These are phyloP conservation scores for Canavalia ensiformis DNA, from an alignment of 306 rosid genomes.

Conservation along the genomic window DNA sequence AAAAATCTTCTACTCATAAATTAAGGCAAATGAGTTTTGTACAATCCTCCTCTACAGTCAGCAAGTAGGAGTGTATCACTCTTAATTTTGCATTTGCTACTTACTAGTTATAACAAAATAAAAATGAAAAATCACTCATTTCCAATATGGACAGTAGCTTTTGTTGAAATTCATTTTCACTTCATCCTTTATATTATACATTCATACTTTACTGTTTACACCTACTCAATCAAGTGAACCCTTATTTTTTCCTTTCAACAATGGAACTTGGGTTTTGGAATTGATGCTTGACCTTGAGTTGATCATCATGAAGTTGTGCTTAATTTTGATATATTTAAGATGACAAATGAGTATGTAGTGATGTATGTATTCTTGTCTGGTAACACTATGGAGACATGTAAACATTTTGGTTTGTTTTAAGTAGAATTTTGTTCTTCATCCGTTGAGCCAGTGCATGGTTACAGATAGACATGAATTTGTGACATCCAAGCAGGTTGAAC, in stretches of 20 bases:
- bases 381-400: background rate
- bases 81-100: background rate
- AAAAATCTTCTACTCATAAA: slow-evolving; percentile 6
- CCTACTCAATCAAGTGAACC: background rate
- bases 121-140: background rate
- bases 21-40: background rate
- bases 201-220: background rate
- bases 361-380: background rate
- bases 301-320: background rate
- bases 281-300: background rate
- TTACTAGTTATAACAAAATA: background rate
- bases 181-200: slow-evolving; percentile 8
- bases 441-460: slow-evolving; percentile 26
- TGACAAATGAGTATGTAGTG: slow-evolving; percentile 7
- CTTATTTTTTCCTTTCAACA: slow-evolving; percentile 12
- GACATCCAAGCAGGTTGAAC: slow-evolving; percentile 68
- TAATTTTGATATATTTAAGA: slow-evolving; percentile 19
- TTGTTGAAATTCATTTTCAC: slow-evolving; percentile 8
- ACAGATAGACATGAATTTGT: slow-evolving; percentile 30
- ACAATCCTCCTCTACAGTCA: background rate
- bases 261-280: slow-evolving; percentile 4
- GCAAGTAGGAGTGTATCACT: background rate
- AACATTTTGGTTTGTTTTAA: background rate
- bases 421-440: slow-evolving; percentile 23
- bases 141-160: background rate